Percentiles rank a stretch among this genome's conserved stretches.
Evolutionary conservation across 345 rosid species (phyloP).

Genomic region (Eucalyptus tenuipes): DNA sequence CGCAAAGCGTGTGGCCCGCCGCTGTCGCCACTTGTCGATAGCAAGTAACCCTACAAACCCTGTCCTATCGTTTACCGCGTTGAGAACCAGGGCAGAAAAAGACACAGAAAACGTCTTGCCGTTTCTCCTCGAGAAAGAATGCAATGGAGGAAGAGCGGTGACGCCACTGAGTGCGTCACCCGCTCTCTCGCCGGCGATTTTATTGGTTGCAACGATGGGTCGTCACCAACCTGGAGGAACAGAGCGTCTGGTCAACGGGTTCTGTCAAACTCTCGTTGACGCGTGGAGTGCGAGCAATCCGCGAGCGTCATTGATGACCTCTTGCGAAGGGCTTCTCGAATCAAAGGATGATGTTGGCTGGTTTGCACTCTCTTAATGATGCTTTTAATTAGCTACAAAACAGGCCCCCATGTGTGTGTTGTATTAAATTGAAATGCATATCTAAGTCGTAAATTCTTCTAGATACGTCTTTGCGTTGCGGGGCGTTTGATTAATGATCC

Average conservation of each 20-base stretch:
- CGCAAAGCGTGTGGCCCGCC: not conserved
- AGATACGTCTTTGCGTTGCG: accelerated
- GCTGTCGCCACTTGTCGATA: not conserved
- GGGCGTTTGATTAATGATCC: accelerated
- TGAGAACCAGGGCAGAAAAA: not conserved
- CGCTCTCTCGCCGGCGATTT: not conserved
- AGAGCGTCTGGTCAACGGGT: too few relatives aligned
- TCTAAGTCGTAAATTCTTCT: too few relatives aligned
- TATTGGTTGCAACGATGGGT: not conserved
- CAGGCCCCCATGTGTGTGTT: not conserved
- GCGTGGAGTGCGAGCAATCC: not conserved
- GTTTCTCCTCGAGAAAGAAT: not conserved
- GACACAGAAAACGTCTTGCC: not conserved
- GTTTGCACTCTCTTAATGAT: not conserved
- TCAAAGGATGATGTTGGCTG: not conserved
- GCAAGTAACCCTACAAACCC: not conserved
- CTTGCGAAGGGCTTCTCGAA: not conserved
- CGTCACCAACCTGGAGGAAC: too few relatives aligned
- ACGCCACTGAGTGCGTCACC: not conserved
- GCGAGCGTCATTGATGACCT: not conserved
- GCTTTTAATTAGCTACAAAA: not conserved
- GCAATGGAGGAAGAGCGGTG: not conserved
- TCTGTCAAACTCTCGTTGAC: not conserved
- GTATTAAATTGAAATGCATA: not conserved
- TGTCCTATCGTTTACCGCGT: not conserved